Conservation (phyloP, 2,329 filamentous ascomycete genomes). For the Elsinoe perseae region DNA sequence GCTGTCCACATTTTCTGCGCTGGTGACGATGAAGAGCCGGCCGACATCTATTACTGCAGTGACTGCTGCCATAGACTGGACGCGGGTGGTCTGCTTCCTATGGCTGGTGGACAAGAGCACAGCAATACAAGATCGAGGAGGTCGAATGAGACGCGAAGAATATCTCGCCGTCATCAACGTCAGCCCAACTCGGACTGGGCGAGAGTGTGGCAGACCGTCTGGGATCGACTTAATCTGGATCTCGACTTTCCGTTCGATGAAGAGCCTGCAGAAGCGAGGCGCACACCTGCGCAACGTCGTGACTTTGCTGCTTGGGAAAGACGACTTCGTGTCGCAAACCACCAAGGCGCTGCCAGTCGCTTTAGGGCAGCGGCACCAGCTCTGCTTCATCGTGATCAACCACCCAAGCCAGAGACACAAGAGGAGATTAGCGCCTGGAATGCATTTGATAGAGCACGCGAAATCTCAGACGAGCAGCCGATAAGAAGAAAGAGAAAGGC, state of each 20-base stretch:
- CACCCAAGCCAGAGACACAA: conserved; percentile 42
- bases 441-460: conserved; percentile 75
- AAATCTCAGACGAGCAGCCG: conserved; percentile 50
- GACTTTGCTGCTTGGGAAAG: conserved; percentile 70
- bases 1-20: conserved; percentile 90
- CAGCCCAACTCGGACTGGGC: conserved; percentile 49
- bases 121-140: neutral
- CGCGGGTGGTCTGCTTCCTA: conserved; percentile 24
- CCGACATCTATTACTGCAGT: conserved; percentile 73
- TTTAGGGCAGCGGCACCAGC: conserved; percentile 45
- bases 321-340: conserved; percentile 71
- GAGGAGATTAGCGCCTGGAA: conserved; percentile 86
- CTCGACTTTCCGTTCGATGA: conserved; percentile 81
- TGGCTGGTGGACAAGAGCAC: conserved; percentile 1
- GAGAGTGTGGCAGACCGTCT: conserved; percentile 82
- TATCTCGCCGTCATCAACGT: conserved; percentile 19
- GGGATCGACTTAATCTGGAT: conserved; percentile 68
- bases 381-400: conserved; percentile 44
- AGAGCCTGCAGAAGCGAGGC: conserved; percentile 46
- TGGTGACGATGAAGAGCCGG: conserved; percentile 56
- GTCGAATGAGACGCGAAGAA: conserved; percentile 9
- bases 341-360: conserved; percentile 64
- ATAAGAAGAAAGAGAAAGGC: conserved; percentile 71
- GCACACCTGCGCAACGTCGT: conserved; percentile 48
- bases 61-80: conserved; percentile 55